These are phyloP conservation scores for Paramecium sexaurelia DNA, from an alignment of 73 alveolate species.

Conservation along the genomic window DNA sequence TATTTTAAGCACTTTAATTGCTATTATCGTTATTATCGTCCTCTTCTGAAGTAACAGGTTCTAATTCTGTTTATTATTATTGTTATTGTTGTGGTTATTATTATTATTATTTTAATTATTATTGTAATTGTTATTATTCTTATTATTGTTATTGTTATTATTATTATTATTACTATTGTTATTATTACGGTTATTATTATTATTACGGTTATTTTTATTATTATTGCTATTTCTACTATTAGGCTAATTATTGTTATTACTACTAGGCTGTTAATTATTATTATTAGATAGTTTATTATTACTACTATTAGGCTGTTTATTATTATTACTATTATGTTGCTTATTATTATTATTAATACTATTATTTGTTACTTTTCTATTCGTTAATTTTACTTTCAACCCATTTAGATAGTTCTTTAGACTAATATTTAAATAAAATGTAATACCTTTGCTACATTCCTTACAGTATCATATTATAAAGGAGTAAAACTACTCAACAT, in stretches of 20 bases:
- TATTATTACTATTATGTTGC: background rate
- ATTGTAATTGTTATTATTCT: too few relatives aligned
- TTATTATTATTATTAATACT: background rate
- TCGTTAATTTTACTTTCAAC: background rate
- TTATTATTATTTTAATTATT: too few relatives aligned
- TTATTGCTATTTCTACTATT: background rate
- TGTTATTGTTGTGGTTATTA: too few relatives aligned
- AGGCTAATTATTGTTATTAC: background rate
- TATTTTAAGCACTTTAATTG: background rate
- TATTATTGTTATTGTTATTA: background rate
- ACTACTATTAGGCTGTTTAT: background rate
- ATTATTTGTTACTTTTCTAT: background rate
- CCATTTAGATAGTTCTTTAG: background rate
- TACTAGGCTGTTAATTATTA: background rate
- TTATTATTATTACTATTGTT: background rate
- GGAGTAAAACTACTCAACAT: slow-evolving; percentile 20
- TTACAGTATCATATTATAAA: background rate
- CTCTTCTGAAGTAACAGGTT: slow-evolving; percentile 45
- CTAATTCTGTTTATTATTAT: slow-evolving; percentile 6
- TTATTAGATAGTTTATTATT: background rate
- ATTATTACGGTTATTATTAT: background rate
- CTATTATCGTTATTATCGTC: background rate
- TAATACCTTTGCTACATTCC: background rate
- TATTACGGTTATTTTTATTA: background rate
- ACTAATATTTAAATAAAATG: background rate